These are phyloP conservation scores for Exsudoporus floridanus DNA, from an alignment of 1,284 basidiomycete genomes.

Conservation along the genomic window DNA sequence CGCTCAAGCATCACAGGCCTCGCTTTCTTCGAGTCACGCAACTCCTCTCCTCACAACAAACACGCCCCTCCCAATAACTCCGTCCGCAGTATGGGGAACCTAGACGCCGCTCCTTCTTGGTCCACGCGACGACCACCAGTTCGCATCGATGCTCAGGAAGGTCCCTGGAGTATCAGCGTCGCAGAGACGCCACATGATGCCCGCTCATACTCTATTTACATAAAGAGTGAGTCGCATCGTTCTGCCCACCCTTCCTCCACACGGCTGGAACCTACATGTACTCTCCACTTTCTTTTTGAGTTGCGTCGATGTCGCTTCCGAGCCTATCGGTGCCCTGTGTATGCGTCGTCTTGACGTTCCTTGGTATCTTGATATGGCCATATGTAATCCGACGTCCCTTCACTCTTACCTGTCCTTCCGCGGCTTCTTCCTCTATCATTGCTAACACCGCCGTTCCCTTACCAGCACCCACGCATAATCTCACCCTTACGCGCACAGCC, in stretches of 20 bases:
- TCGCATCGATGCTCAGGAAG: conserved; percentile 61
- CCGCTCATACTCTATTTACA: conserved; percentile 63
- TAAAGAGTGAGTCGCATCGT: conserved; percentile 56
- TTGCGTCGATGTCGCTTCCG: conserved; percentile 28
- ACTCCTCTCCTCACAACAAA: conserved; percentile 30
- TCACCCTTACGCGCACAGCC: conserved; percentile 77
- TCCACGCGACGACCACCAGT: conserved; percentile 41
- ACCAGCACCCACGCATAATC: conserved; percentile 81
- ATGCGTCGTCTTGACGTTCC: conserved; percentile 17
- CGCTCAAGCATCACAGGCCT: conserved; percentile 38
- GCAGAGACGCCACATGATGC: conserved; percentile 65
- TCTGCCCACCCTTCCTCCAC: conserved; percentile 29
- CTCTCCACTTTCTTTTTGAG: conserved; percentile 25
- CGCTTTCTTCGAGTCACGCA: conserved; percentile 39
- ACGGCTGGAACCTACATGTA: conserved; percentile 21
- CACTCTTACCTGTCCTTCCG: conserved; percentile 13
- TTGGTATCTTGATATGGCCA: conserved; percentile 17
- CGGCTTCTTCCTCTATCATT: conserved; percentile 13
- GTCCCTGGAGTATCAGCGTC: conserved; percentile 73
- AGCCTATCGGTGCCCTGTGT: conserved; percentile 23
- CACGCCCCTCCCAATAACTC: conserved; percentile 33
- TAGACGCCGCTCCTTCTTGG: conserved; percentile 37
- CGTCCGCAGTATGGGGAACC: conserved; percentile 39
- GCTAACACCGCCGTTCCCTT: conserved; percentile 36
- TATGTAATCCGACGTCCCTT: conserved; percentile 18